These are phyloP conservation scores for Zygosaccharomyces rouxii DNA, from an alignment of 805 yeast species.

Conservation along the genomic window DNA sequence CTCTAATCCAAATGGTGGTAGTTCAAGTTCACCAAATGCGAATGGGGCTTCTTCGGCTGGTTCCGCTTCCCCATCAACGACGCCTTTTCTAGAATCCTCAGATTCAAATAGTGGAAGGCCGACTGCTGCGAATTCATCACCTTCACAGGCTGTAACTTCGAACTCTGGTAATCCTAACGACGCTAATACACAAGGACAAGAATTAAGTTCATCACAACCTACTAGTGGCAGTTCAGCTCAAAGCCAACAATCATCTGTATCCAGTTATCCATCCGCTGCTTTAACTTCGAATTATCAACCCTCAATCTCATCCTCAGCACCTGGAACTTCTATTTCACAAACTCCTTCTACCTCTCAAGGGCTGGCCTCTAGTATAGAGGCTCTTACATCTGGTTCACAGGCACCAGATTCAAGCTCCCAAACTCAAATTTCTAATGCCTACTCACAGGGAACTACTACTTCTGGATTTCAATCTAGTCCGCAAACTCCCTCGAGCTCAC, in stretches of 20 bases:
- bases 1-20: background rate
- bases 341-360: background rate
- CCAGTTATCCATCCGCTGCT: background rate
- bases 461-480: no score
- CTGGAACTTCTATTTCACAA: no score
- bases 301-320: background rate
- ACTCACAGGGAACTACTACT: background rate
- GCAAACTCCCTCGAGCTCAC: background rate
- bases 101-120: background rate
- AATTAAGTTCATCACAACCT: background rate
- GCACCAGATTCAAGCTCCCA: background rate
- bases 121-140: background rate
- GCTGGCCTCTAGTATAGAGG: background rate
- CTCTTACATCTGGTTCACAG: slow-evolving; percentile 1
- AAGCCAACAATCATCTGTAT: background rate
- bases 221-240: background rate
- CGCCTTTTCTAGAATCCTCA: background rate
- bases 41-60: background rate
- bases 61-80: background rate
- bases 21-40: background rate
- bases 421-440: background rate
- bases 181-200: background rate
- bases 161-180: background rate
- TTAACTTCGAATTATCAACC: background rate
- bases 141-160: background rate